These are phyloP conservation scores for Pisolithus sp. DNA, from an alignment of 768 basidiomycete genomes.

Conservation along the genomic window DNA sequence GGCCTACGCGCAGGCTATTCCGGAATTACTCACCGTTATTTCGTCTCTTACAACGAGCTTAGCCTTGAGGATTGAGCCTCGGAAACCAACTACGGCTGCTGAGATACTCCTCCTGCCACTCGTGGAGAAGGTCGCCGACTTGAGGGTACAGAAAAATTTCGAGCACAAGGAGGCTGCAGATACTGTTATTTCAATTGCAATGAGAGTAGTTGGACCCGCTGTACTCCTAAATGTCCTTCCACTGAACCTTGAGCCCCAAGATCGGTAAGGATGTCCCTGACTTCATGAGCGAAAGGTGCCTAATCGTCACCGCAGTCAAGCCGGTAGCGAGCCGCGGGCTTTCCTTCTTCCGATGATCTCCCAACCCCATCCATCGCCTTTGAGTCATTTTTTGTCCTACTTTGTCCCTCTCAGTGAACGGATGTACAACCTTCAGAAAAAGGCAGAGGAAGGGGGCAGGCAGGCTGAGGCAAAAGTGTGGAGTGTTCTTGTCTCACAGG, in stretches of 20 bases:
- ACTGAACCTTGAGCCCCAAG: constrained; percentile 76
- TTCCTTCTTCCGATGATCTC: constrained; percentile 85
- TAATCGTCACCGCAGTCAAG: constrained; percentile 39
- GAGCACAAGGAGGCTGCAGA: constrained; percentile 90
- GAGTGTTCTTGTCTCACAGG: constrained; percentile 87
- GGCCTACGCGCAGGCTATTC: constrained; percentile 65
- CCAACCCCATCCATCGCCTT: constrained; percentile 72
- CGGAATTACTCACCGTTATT: constrained; percentile 70
- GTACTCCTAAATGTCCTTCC: constrained; percentile 70
- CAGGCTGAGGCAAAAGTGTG: constrained; percentile 90
- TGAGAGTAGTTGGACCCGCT: constrained; percentile 82
- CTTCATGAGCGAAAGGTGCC: not conserved
- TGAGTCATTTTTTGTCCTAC: constrained; percentile 80
- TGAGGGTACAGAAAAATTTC: constrained; percentile 75
- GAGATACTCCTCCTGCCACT: constrained; percentile 65
- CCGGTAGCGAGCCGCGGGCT: constrained; percentile 80
- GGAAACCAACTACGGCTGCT: constrained; percentile 48
- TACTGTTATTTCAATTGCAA: constrained; percentile 66
- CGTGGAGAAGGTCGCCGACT: constrained; percentile 63
- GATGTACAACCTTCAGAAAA: constrained; percentile 84
- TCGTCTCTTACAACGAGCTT: constrained; percentile 64
- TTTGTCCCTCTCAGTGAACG: constrained; percentile 93
- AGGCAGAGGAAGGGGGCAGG: constrained; percentile 65
- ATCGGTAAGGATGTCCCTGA: constrained; percentile 47
- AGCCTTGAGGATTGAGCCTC: constrained; percentile 39